These are phyloP conservation scores for Babesia ovata DNA, from an alignment of 169 alveolate genomes.

Conservation along the genomic window DNA sequence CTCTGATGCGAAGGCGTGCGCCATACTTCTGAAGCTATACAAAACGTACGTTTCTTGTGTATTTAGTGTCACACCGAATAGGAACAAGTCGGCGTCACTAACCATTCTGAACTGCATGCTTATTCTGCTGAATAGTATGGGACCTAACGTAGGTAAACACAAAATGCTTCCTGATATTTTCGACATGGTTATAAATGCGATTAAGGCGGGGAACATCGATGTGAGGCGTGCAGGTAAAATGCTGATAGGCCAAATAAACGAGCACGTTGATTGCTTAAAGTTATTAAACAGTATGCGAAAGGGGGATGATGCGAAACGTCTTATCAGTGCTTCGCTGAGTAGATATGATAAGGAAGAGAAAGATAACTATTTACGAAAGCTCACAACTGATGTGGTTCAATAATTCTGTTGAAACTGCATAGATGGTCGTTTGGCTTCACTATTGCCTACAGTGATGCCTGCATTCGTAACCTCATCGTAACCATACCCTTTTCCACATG, in stretches of 20 bases:
- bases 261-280: constrained; percentile 11
- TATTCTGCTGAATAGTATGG: constrained; percentile 53
- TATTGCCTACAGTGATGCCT: background rate
- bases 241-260: constrained; percentile 36
- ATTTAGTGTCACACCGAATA: background rate
- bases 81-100: constrained; percentile 48
- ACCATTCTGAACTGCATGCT: constrained; percentile 42
- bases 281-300: constrained; percentile 37
- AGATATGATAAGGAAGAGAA: constrained; percentile 40
- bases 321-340: constrained; percentile 11
- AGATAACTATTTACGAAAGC: constrained; percentile 23
- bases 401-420: background rate
- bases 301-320: constrained; percentile 11
- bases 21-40: constrained; percentile 20
- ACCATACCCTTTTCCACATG: constrained; percentile 16
- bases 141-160: constrained; percentile 33
- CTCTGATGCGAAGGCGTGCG: constrained; percentile 25
- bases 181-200: constrained; percentile 19
- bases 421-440: background rate
- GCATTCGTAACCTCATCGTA: background rate
- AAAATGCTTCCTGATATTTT: constrained; percentile 37
- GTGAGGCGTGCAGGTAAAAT: constrained; percentile 44
- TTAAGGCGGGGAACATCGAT: constrained; percentile 35
- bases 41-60: constrained; percentile 32
- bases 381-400: constrained; percentile 5